A percentile compares a stretch with the other conserved stretches of the same genome.
Conservation (phyloP, 805 yeast genomes). For the Candida broadrunensis region DNA sequence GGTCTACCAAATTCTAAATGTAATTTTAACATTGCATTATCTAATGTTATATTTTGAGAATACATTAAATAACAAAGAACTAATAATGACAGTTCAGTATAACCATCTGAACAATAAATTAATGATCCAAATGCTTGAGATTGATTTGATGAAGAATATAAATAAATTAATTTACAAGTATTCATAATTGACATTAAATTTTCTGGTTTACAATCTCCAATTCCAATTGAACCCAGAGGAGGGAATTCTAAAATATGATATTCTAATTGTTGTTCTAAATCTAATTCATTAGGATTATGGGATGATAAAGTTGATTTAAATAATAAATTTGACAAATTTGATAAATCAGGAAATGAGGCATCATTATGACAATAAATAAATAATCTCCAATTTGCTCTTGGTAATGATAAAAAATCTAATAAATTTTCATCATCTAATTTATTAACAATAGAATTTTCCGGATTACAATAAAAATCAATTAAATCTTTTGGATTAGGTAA, state of each 20-base stretch:
- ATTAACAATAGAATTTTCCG: slow-evolving; percentile 48
- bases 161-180: slow-evolving; percentile 63
- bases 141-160: slow-evolving; percentile 32
- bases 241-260: slow-evolving; percentile 59
- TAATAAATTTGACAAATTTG: slow-evolving; percentile 31
- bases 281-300: slow-evolving; percentile 12
- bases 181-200: slow-evolving; percentile 64
- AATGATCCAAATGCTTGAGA: slow-evolving; percentile 42
- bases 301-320: slow-evolving; percentile 30
- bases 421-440: slow-evolving; percentile 15
- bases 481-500: neutral
- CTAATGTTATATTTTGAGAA: slow-evolving; percentile 54
- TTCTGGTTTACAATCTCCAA: slow-evolving; percentile 65
- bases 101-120: slow-evolving; percentile 85
- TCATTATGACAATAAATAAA: slow-evolving; percentile 61
- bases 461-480: slow-evolving; percentile 46
- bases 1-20: slow-evolving; percentile 71
- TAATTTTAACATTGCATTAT: slow-evolving; percentile 62
- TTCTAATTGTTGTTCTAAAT: slow-evolving; percentile 14
- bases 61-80: slow-evolving; percentile 70
- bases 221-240: slow-evolving; percentile 77
- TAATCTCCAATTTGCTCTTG: slow-evolving; percentile 53
- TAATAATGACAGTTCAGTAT: slow-evolving; percentile 84
- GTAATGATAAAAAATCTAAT: slow-evolving; percentile 31
- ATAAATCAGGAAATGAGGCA: slow-evolving; percentile 48